phyloP scores from a whole-genome alignment of 208 protist species.

The Leishmania gerbilli region DNA sequence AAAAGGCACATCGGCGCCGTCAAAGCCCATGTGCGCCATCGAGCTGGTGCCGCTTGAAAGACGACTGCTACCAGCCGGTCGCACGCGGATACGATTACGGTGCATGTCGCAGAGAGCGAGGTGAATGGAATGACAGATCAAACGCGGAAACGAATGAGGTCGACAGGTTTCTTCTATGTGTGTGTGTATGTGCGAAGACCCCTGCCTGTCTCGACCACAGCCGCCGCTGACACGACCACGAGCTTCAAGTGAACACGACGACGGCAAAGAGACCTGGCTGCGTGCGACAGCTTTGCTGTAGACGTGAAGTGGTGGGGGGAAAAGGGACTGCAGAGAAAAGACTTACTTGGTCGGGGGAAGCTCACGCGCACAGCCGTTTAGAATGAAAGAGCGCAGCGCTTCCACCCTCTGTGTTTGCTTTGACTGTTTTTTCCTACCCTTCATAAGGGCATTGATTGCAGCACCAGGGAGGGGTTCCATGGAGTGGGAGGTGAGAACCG shows the following conservation, averaged over 20 bases:
- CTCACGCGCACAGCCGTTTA: neutral
- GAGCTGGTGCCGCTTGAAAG: neutral
- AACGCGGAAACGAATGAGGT: neutral
- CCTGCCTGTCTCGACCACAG: neutral
- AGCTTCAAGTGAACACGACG: neutral
- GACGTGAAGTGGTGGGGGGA: neutral
- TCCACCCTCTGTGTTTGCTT: neutral
- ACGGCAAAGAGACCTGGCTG: neutral
- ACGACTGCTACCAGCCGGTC: slow-evolving; percentile 11
- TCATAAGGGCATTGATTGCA: neutral
- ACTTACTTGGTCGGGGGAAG: neutral
- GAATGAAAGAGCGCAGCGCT: slow-evolving; percentile 5
- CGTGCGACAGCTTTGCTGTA: neutral
- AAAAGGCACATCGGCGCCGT: neutral
- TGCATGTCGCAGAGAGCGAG: slow-evolving; percentile 7
- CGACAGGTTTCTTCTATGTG: neutral
- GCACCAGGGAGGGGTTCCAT: neutral
- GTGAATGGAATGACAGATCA: neutral
- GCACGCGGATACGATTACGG: slow-evolving; percentile 36
- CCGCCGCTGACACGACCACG: neutral
- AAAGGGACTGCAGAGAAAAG: neutral
- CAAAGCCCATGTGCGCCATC: neutral
- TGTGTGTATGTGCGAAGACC: neutral
- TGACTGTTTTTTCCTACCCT: neutral
- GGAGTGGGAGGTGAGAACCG: neutral